These are phyloP conservation scores for Dryadomyces quercus-mongolicae DNA, from an alignment of 2,329 filamentous ascomycete genomes.

Conservation along the genomic window DNA sequence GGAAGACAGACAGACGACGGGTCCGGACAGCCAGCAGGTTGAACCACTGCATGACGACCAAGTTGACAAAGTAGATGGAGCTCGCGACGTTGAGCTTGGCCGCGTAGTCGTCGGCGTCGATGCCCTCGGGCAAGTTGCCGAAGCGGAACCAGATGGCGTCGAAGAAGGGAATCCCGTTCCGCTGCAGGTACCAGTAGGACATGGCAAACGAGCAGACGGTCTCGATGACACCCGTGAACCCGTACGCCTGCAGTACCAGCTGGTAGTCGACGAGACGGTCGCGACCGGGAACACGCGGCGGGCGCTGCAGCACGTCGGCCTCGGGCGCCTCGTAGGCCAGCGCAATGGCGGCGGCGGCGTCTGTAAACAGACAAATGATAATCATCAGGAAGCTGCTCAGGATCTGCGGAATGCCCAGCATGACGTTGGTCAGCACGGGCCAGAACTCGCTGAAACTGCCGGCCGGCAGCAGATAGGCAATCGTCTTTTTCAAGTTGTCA, in stretches of 20 bases:
- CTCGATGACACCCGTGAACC: conserved; percentile 54
- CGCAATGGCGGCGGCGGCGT: conserved; percentile 59
- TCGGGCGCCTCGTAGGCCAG: conserved; percentile 69
- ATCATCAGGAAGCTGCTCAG: conserved; percentile 64
- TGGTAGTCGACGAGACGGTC: conserved; percentile 64
- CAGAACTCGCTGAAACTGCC: conserved; percentile 65
- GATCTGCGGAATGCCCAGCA: conserved; percentile 62
- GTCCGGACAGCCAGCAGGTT: conserved; percentile 60
- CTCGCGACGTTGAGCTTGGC: conserved; percentile 50
- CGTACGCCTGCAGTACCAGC: conserved; percentile 62
- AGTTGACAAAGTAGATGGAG: conserved; percentile 67
- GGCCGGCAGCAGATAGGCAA: conserved; percentile 62
- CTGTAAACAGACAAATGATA: conserved; percentile 62
- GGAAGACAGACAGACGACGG: conserved; percentile 53
- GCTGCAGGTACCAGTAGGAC: conserved; percentile 54
- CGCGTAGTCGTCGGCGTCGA: conserved; percentile 41
- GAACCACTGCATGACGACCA: conserved; percentile 76
- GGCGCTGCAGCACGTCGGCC: conserved; percentile 58
- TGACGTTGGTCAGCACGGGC: conserved; percentile 62
- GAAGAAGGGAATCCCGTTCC: conserved; percentile 50
- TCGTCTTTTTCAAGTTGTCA: conserved; percentile 67
- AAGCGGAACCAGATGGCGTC: conserved; percentile 52
- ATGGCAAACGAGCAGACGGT: conserved; percentile 49
- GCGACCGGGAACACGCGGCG: conserved; percentile 54
- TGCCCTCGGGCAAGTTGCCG: conserved; percentile 35